phyloP scores from a whole-genome alignment of 2,329 filamentous ascomycete genomes.

The Parastagonospora nodorum region DNA sequence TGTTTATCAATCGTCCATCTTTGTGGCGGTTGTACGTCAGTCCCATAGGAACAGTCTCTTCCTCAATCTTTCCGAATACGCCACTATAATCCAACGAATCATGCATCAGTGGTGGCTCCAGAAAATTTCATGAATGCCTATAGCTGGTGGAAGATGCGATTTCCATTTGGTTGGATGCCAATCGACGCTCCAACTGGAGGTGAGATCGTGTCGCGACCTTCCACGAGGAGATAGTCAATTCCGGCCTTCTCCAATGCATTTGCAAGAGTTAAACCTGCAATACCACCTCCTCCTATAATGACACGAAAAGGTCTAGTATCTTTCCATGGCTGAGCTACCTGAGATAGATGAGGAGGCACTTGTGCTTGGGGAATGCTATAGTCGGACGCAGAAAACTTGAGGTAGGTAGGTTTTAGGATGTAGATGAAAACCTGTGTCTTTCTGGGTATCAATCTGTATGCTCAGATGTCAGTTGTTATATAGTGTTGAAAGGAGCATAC shows the following conservation, averaged over 20 bases:
- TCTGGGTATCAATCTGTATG: no score
- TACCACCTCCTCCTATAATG: slow-evolving; percentile 15
- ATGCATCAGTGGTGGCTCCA: no score
- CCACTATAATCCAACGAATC: background rate
- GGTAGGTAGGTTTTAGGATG: no score
- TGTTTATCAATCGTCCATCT: background rate
- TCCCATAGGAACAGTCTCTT: background rate
- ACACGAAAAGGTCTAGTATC: slow-evolving; percentile 2
- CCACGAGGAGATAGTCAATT: slow-evolving; percentile 19
- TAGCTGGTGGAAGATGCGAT: slow-evolving; percentile 22
- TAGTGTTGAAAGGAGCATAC: no score
- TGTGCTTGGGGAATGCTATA: background rate
- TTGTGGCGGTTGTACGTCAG: slow-evolving; percentile 1
- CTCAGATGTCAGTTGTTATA: no score
- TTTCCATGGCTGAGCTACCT: background rate
- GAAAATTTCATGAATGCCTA: no score
- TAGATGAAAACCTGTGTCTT: no score
- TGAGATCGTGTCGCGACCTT: slow-evolving; percentile 13
- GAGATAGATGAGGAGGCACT: background rate
- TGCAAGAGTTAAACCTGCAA: slow-evolving; percentile 15
- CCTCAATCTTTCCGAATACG: slow-evolving; percentile 1
- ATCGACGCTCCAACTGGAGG: slow-evolving; percentile 21
- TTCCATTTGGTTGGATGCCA: slow-evolving; percentile 17
- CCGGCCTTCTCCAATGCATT: slow-evolving; percentile 9
- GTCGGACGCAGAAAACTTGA: background rate